Evolutionary conservation across 139 green algal genomes (phyloP).

Genomic region (Picochlorum sp.): DNA sequence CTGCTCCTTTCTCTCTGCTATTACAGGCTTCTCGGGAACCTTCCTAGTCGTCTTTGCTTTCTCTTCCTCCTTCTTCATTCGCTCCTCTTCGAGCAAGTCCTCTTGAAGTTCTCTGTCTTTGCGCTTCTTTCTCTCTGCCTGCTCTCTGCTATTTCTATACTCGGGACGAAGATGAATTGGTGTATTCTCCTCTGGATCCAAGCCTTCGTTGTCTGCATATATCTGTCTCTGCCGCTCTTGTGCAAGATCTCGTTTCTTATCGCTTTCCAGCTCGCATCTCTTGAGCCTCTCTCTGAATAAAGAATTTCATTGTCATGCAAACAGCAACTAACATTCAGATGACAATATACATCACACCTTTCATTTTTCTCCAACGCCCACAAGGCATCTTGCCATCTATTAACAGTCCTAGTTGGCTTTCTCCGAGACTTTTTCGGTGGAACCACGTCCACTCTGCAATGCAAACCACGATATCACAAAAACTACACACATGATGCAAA

Average conservation of each 20-base stretch:
- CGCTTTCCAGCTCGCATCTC: background rate
- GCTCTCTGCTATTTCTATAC: background rate
- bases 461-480: background rate
- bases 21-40: background rate
- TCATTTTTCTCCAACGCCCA: background rate
- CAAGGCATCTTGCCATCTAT: background rate
- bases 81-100: background rate
- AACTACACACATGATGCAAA: background rate
- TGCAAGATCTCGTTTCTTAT: background rate
- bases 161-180: background rate
- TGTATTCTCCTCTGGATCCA: background rate
- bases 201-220: conserved; percentile 7
- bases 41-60: background rate
- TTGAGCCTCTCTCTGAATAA: background rate
- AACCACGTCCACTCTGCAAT: conserved; percentile 4
- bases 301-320: background rate
- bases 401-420: background rate
- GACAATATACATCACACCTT: background rate
- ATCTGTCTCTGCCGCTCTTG: background rate
- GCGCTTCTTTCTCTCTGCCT: background rate
- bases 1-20: background rate
- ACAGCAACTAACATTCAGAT: background rate
- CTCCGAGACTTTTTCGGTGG: background rate
- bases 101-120: background rate
- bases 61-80: background rate